phyloP scores from a whole-genome alignment of 2,329 filamentous ascomycete species.

The Pyrenophora teres region DNA sequence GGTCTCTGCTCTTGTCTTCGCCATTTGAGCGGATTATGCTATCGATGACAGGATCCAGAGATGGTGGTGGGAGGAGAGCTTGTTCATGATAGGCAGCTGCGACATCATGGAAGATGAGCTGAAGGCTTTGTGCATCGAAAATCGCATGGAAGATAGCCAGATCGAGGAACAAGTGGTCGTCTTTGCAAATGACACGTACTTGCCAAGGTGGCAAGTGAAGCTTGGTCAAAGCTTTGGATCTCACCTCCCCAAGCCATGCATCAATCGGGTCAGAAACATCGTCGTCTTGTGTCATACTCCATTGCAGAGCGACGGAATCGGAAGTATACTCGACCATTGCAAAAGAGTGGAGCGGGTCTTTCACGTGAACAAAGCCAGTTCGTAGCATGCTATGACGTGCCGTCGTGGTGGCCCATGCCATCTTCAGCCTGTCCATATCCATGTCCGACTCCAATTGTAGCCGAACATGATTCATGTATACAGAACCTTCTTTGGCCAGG shows the following conservation, averaged over 20 bases:
- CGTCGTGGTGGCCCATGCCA: conserved; percentile 65
- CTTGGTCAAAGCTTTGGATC: conserved; percentile 45
- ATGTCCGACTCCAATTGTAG: conserved; percentile 56
- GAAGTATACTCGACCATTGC: conserved; percentile 71
- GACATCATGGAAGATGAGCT: conserved; percentile 67
- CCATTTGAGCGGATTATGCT: conserved; percentile 51
- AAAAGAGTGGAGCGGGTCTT: conserved; percentile 66
- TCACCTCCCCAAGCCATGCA: conserved; percentile 31
- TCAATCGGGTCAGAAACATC: conserved; percentile 7
- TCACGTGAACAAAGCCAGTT: conserved; percentile 70
- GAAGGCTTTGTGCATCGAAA: conserved; percentile 80
- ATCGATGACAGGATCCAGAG: conserved; percentile 52
- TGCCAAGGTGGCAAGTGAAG: conserved; percentile 68
- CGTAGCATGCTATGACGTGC: conserved; percentile 72
- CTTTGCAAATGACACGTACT: conserved; percentile 54
- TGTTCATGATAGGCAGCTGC: conserved; percentile 44
- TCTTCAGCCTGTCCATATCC: conserved; percentile 50
- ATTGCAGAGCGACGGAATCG: conserved; percentile 44
- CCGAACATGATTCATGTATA: conserved; percentile 77
- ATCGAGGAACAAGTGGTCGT: conserved; percentile 42
- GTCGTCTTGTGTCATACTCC: conserved; percentile 14
- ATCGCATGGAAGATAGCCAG: conserved; percentile 76
- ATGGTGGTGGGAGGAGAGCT: conserved; percentile 24
- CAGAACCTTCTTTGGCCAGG: conserved; percentile 64
- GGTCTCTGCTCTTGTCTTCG: conserved; percentile 38